phyloP scores from a whole-genome alignment of 176 grass and related monocot species.

The Carex myosuroides region DNA sequence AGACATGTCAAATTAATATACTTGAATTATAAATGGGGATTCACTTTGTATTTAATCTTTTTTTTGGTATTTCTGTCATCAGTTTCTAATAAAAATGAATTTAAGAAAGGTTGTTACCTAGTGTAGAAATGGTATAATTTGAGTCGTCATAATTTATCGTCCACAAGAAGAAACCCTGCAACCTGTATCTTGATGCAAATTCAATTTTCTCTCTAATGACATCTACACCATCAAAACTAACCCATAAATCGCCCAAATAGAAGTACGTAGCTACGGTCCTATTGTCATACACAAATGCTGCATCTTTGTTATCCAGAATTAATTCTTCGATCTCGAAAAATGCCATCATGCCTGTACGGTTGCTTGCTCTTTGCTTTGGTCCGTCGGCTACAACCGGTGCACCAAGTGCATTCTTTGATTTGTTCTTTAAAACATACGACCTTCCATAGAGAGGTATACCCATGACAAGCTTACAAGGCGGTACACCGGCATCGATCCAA shows the following conservation, averaged over 20 bases:
- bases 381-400: slow-evolving; percentile 51
- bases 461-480: slow-evolving; percentile 64
- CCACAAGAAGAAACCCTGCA: slow-evolving; percentile 83
- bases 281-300: slow-evolving; percentile 46
- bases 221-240: slow-evolving; percentile 59
- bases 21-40: neutral
- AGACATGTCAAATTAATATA: neutral
- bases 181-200: slow-evolving; percentile 30
- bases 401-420: slow-evolving; percentile 44
- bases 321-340: slow-evolving; percentile 64
- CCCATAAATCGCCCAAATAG: slow-evolving; percentile 56
- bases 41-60: no score
- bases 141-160: slow-evolving; percentile 72
- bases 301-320: slow-evolving; percentile 13
- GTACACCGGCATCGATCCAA: slow-evolving; percentile 70
- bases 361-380: slow-evolving; percentile 55
- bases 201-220: slow-evolving; percentile 64
- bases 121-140: slow-evolving; percentile 46
- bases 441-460: slow-evolving; percentile 63
- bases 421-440: slow-evolving; percentile 75
- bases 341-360: slow-evolving; percentile 57
- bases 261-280: slow-evolving; percentile 49
- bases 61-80: no score
- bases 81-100: neutral
- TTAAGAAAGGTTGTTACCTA: slow-evolving; percentile 27